Percentiles rank a stretch among this genome's conserved stretches.
These are phyloP conservation scores for Botrytis fabae DNA, from an alignment of 2,329 filamentous ascomycete species.

Conservation along the genomic window DNA sequence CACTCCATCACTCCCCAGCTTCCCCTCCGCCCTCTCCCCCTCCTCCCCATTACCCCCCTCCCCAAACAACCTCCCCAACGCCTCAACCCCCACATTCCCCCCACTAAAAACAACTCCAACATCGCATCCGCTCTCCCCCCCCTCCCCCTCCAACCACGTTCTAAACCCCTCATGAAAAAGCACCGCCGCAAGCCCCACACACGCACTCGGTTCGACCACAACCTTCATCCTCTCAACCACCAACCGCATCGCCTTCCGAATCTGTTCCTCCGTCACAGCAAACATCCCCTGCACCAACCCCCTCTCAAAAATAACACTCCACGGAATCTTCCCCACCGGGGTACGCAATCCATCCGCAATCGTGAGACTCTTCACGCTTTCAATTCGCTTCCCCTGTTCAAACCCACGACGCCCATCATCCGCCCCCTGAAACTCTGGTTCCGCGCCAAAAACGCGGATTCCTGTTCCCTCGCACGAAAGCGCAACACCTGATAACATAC, in stretches of 20 bases:
- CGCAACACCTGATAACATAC: slow-evolving; percentile 81
- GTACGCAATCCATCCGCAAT: slow-evolving; percentile 89
- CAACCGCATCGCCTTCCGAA: slow-evolving; percentile 71
- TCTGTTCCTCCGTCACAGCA: slow-evolving; percentile 79
- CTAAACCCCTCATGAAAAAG: slow-evolving; percentile 86
- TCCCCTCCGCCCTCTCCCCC: slow-evolving; percentile 25
- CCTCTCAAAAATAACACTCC: slow-evolving; percentile 71
- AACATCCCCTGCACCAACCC: slow-evolving; percentile 69
- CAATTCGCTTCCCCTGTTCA: slow-evolving; percentile 61
- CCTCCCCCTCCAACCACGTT: slow-evolving; percentile 66
- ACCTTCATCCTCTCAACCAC: slow-evolving; percentile 88
- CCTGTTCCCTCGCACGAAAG: slow-evolving; percentile 71
- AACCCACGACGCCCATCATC: slow-evolving; percentile 80
- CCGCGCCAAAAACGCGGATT: slow-evolving; percentile 79
- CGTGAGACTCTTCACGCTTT: slow-evolving; percentile 71
- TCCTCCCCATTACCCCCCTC: slow-evolving; percentile 27
- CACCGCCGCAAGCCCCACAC: slow-evolving; percentile 78
- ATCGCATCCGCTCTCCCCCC: slow-evolving; percentile 72
- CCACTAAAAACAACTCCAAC: slow-evolving; percentile 61
- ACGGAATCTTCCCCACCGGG: slow-evolving; percentile 74
- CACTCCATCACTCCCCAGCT: slow-evolving; percentile 28
- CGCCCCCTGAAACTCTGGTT: slow-evolving; percentile 78
- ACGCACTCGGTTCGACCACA: slow-evolving; percentile 84
- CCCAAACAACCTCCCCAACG: slow-evolving; percentile 53
- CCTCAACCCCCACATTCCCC: slow-evolving; percentile 59